phyloP scores from a whole-genome alignment of 352 stramenopile genomes.

The Pythium rishiriense region DNA sequence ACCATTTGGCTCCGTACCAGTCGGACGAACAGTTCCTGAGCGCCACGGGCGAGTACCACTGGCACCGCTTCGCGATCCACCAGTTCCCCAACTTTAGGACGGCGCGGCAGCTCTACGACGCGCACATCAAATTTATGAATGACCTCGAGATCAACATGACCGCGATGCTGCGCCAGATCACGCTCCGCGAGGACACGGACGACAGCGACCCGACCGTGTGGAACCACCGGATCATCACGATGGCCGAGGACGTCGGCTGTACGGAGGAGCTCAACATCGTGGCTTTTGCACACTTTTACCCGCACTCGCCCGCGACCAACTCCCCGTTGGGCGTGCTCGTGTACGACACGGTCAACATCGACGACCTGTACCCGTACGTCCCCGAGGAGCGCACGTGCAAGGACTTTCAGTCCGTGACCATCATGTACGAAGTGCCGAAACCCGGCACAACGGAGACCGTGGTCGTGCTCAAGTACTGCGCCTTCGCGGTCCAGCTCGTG shows the following conservation, averaged over 20 bases:
- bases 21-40: slow-evolving; percentile 18
- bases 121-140: slow-evolving; percentile 39
- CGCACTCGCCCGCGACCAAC: slow-evolving; percentile 15
- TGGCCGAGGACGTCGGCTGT: slow-evolving; percentile 19
- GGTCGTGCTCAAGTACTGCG: slow-evolving; percentile 12
- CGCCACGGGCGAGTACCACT: slow-evolving; percentile 12
- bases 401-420: slow-evolving; percentile 9
- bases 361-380: slow-evolving; percentile 52
- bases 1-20: slow-evolving; percentile 11
- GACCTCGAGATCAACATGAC: slow-evolving; percentile 66
- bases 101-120: slow-evolving; percentile 48
- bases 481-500: slow-evolving; percentile 3
- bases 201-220: slow-evolving; percentile 34
- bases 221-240: slow-evolving; percentile 49
- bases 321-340: slow-evolving; percentile 35
- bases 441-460: slow-evolving; percentile 3
- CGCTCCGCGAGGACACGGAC: slow-evolving; percentile 51
- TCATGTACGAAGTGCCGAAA: slow-evolving; percentile 1
- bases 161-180: slow-evolving; percentile 46
- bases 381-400: slow-evolving; percentile 27
- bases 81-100: slow-evolving; percentile 34
- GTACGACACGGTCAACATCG: slow-evolving; percentile 41
- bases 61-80: slow-evolving; percentile 13
- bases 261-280: slow-evolving; percentile 29
- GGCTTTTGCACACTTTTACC: slow-evolving; percentile 34